These are phyloP conservation scores for Metroxylon sagu DNA, from an alignment of 176 grass and related monocot genomes.

Conservation along the genomic window DNA sequence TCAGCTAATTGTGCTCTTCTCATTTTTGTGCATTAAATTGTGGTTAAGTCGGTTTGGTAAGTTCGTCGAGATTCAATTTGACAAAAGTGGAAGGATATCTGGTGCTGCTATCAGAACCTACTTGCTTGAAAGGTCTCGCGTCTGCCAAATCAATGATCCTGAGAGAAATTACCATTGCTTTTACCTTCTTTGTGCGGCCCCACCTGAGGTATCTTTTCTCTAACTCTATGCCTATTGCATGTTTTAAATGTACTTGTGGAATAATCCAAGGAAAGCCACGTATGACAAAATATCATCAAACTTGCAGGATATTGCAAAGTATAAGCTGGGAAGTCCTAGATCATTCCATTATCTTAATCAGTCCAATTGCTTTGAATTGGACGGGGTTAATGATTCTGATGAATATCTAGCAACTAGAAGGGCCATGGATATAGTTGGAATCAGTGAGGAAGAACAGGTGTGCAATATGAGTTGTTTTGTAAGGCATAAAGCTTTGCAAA, in stretches of 20 bases:
- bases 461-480: conserved; percentile 1
- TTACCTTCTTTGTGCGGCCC: conserved; percentile 86
- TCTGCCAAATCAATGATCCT: conserved; percentile 94
- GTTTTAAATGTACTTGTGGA: neutral
- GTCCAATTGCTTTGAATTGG: conserved; percentile 85
- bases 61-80: conserved; percentile 99
- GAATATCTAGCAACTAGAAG: conserved; percentile 99
- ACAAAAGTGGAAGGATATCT: conserved; percentile 89
- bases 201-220: conserved; percentile 55
- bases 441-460: conserved; percentile 92
- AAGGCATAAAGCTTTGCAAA: neutral
- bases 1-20: conserved; percentile 22
- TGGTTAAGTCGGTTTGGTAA: conserved; percentile 89
- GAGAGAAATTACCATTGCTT: conserved; percentile 99
- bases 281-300: neutral
- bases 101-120: conserved; percentile 99
- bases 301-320: conserved; percentile 59
- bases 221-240: conserved; percentile 3
- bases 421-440: conserved; percentile 99
- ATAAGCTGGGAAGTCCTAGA: conserved; percentile 66
- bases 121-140: conserved; percentile 97
- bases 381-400: conserved; percentile 89
- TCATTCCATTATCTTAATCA: conserved; percentile 96
- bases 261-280: conserved; percentile 8
- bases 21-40: conserved; percentile 18